These are phyloP conservation scores for Trichodelitschia bisporula DNA, from an alignment of 495 filamentous ascomycete species.

Conservation along the genomic window DNA sequence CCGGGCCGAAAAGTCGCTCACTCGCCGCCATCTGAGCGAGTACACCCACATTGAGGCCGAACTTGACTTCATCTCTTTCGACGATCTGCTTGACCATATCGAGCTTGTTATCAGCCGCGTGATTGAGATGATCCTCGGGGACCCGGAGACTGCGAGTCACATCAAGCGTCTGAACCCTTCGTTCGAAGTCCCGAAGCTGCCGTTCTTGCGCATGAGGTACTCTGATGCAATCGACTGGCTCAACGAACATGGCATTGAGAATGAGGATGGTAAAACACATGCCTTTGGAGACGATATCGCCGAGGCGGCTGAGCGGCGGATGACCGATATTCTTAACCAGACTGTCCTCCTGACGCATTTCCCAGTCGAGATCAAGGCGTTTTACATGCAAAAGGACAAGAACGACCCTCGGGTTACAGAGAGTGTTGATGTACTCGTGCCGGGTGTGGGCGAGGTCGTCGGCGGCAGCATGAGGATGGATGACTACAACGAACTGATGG, in stretches of 20 bases:
- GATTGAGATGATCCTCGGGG: conserved; percentile 45
- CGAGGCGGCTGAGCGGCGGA: conserved; percentile 84
- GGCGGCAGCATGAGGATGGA: conserved; percentile 95
- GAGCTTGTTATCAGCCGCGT: conserved; percentile 78
- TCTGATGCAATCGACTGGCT: conserved; percentile 87
- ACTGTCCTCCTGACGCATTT: conserved; percentile 97
- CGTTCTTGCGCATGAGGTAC: conserved; percentile 92
- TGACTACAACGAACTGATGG: conserved; percentile 75
- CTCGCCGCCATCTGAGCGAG: conserved; percentile 80
- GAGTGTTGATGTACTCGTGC: conserved; percentile 90
- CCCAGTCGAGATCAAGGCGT: conserved; percentile 92
- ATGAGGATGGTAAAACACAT: conserved; percentile 80
- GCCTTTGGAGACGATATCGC: conserved; percentile 94
- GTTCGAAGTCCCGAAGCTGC: conserved; percentile 62
- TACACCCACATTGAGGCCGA: conserved; percentile 97
- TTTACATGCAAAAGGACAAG: conserved; percentile 93
- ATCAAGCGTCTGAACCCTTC: conserved; percentile 68
- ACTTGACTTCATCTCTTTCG: conserved; percentile 85
- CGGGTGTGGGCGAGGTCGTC: conserved; percentile 89
- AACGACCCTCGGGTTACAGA: conserved; percentile 75
- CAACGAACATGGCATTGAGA: conserved; percentile 60
- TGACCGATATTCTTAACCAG: conserved; percentile 88
- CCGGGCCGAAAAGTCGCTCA: conserved; percentile 89
- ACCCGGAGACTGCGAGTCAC: conserved; percentile 40
- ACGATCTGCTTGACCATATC: conserved; percentile 73